Base-by-base conservation (phyloP, 345 rosid species). In the Turritis glabra region DNA sequence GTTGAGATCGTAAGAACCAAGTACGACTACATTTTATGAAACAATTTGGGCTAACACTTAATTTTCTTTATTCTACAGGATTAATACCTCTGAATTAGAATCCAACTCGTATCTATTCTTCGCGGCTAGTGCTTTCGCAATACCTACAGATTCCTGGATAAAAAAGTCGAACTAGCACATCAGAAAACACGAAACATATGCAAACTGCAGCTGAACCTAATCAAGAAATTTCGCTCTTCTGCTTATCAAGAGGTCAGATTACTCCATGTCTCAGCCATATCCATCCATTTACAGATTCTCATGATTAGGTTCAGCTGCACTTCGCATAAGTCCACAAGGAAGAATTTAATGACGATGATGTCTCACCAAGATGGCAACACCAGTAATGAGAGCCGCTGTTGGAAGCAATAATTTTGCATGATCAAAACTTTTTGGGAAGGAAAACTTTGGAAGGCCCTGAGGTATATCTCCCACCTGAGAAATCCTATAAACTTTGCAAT, bases 41-140 rank as follows among this genome's bases (percentile, higher is more conserved):
- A 65, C 17, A 14, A 8, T 33, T 33, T 65, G 13, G 56, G 65
- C 29, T 54, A 66, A 11, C 27, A 74, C 65, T 73, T 23, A 8
- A 8, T 5, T n/a, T 33, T 74, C 25, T 19, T 14, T 57, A 9
- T 53, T 25, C 33, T 29, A 21, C 15, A 37, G 67, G 18, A 41
- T 60, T 52, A 41, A 27, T 79, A 89, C 97, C 97, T 96, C 98
- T 79, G 87, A 89, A 83, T 87, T 96, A 55, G 97, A 86, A 73
- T 96, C 97, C 84, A 96, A 78, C 82, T 92, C 96, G 48, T 96
- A 96, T 56, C 97, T 88, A 38, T 92, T 92, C 82, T 88, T 96
- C 2, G 98, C 97, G 13, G 99, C 99, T 83, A 96, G 84, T 64
- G 98, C 98, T 90, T 92, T 96, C 50, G 99, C 98, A 75, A 96